Base-by-base conservation (phyloP, 129 eudicot species). In the Ambrosia trifida region DNA sequence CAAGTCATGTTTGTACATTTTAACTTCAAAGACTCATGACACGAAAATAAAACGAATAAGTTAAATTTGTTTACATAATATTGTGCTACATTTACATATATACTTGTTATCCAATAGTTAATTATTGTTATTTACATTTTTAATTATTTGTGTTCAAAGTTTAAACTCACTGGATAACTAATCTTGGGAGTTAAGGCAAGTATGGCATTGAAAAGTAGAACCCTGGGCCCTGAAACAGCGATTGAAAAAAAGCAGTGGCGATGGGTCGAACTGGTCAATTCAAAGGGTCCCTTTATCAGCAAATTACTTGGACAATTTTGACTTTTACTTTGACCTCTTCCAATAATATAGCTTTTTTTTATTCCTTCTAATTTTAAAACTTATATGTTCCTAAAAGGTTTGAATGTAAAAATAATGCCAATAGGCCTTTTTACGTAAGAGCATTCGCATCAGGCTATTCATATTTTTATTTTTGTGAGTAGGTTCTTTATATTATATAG, bases 321-420 rank as follows among this genome's bases (percentile, higher is more conserved):
- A 78, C 81, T 77, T 77, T 77, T 70, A 62, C 72, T 70, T 78
- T 78, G 81, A 78, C 77, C 47, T 6, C 67, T 78, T 78, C 81
- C 72, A 78, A 70, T 54, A 66, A 18, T 6, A 54, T 75, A 28
- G n/a, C 71, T 11, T 33, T 46, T 24, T 16, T 38, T 8, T 13
- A 32, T 4, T 11, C 33, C 14, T 4, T 28, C 44, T 12, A 2
- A 2, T 2, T 46, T 20, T 20, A 0, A 41, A 10, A 13, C 14
- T 52, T 66, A 30, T 33, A 12, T 8, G 50, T 64, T 56, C 0
- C 28, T 2, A 4, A 41, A 19, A 43, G 19, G 2, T n/a, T 18
- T 19, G 5, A 66, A 24, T 17, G 11, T 36, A 10, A 13, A 46
- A 4, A 16, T 10, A 9, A 5, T 9, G 8, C 10, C 43, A 38